These are phyloP conservation scores for Spatholobus suberectus DNA, from an alignment of 306 rosid genomes.

Conservation along the genomic window DNA sequence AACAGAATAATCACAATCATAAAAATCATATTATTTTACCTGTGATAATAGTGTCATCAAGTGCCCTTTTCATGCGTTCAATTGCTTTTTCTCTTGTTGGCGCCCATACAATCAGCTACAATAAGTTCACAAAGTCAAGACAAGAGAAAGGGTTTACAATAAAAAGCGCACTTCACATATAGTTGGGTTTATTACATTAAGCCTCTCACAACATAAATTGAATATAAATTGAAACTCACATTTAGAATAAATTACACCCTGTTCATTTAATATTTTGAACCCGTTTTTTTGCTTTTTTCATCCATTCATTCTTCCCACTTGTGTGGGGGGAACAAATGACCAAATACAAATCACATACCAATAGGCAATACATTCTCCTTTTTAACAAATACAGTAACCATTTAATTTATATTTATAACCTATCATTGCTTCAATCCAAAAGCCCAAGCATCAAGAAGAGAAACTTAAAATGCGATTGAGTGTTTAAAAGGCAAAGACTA, in stretches of 20 bases:
- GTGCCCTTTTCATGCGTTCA: slow-evolving; percentile 98
- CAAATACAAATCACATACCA: neutral
- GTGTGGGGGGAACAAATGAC: neutral
- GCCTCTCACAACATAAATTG: slow-evolving; percentile 17
- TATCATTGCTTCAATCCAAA: slow-evolving; percentile 23
- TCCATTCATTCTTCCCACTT: slow-evolving; percentile 10
- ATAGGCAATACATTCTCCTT: slow-evolving; percentile 10
- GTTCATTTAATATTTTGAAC: slow-evolving; percentile 2
- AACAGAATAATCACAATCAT: slow-evolving; percentile 20
- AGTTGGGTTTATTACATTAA: slow-evolving; percentile 5
- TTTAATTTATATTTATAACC: neutral
- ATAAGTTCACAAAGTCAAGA: slow-evolving; percentile 33
- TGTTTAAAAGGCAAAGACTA: slow-evolving; percentile 8
- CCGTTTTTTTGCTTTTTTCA: neutral
- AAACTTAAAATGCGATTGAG: neutral
- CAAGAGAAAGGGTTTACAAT: slow-evolving; percentile 31
- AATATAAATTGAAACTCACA: neutral
- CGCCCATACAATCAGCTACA: slow-evolving; percentile 98
- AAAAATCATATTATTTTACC: slow-evolving; percentile 54
- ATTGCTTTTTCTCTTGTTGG: slow-evolving; percentile 98
- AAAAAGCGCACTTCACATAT: slow-evolving; percentile 24
- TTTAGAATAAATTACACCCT: neutral
- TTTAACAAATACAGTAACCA: neutral
- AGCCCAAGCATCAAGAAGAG: slow-evolving; percentile 5
- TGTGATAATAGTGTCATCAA: slow-evolving; percentile 87